These are phyloP conservation scores for Cladosporium sp. DNA, from an alignment of 2,329 filamentous ascomycete genomes.

Conservation along the genomic window DNA sequence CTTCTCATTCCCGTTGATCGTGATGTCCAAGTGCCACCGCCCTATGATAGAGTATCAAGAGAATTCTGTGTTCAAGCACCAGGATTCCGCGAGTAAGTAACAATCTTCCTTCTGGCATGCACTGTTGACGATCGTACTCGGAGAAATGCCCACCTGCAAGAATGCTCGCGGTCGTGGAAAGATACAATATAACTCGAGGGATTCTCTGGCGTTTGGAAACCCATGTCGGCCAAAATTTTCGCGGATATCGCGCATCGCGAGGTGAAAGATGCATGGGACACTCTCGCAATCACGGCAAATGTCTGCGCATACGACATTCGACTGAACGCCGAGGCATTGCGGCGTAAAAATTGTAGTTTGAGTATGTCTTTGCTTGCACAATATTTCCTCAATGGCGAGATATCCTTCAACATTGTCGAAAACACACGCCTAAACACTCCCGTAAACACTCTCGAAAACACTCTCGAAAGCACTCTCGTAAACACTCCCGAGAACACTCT, in stretches of 20 bases:
- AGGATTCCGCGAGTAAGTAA: neutral
- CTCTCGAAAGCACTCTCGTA: no score
- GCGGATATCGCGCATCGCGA: neutral
- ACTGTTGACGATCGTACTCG: no score
- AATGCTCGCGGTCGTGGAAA: neutral
- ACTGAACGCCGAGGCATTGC: neutral
- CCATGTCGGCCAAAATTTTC: neutral
- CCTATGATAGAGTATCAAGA: neutral
- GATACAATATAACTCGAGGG: neutral
- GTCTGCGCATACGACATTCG: neutral
- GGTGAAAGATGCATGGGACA: neutral
- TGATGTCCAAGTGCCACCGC: neutral
- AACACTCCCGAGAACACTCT: no score
- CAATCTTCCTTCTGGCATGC: constrained; percentile 11
- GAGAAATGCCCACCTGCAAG: neutral
- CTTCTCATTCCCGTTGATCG: neutral
- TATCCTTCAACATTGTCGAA: neutral
- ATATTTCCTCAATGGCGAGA: constrained; percentile 4
- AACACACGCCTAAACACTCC: neutral
- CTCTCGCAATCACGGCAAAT: constrained; percentile 10
- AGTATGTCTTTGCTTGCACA: neutral
- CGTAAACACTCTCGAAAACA: no score
- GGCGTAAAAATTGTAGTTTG: neutral
- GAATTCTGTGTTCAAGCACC: constrained; percentile 9
- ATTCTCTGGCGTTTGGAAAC: neutral